Percentiles rank a stretch among this genome's conserved stretches.
phyloP scores from a whole-genome alignment of 2,329 filamentous ascomycete species.

The Stachybotrys chartarum region DNA sequence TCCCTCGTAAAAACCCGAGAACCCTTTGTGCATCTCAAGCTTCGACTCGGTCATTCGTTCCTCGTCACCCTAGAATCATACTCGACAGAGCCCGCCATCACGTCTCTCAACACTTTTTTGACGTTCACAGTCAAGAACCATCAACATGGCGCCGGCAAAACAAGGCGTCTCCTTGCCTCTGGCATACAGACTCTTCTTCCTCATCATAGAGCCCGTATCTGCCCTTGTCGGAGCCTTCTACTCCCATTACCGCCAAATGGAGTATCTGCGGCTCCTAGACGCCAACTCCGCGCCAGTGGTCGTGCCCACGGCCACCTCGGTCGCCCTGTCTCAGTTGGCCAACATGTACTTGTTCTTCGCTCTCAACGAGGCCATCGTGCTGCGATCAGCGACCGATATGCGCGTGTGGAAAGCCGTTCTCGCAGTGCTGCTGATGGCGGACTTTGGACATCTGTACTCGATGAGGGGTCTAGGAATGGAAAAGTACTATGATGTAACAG shows the following conservation, averaged over 20 bases:
- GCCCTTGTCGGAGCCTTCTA: conserved; percentile 46
- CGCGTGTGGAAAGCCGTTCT: conserved; percentile 65
- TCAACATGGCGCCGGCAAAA: conserved; percentile 15
- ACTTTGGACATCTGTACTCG: conserved; percentile 67
- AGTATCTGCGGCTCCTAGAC: conserved; percentile 60
- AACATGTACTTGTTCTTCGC: conserved; percentile 74
- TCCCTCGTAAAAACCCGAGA: no score
- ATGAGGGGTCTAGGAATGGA: conserved; percentile 49
- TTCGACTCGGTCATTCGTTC: no score
- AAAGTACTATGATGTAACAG: conserved; percentile 55
- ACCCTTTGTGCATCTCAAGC: no score
- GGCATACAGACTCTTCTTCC: conserved; percentile 66
- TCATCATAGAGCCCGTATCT: conserved; percentile 59
- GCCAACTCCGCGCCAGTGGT: conserved; percentile 33
- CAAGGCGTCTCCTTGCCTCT: conserved; percentile 45
- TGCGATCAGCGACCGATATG: conserved; percentile 61
- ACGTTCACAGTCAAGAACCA: neutral
- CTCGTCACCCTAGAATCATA: no score
- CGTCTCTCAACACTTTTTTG: neutral
- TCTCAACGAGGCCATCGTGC: conserved; percentile 68
- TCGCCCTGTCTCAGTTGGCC: conserved; percentile 67
- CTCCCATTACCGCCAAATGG: conserved; percentile 39
- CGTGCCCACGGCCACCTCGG: conserved; percentile 53
- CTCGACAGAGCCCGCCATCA: no score
- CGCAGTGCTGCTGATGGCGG: conserved; percentile 62